Percentiles rank a stretch among this genome's conserved stretches.
phyloP scores from a whole-genome alignment of 164 flowering plant genomes.

The Umbellularia californica region DNA sequence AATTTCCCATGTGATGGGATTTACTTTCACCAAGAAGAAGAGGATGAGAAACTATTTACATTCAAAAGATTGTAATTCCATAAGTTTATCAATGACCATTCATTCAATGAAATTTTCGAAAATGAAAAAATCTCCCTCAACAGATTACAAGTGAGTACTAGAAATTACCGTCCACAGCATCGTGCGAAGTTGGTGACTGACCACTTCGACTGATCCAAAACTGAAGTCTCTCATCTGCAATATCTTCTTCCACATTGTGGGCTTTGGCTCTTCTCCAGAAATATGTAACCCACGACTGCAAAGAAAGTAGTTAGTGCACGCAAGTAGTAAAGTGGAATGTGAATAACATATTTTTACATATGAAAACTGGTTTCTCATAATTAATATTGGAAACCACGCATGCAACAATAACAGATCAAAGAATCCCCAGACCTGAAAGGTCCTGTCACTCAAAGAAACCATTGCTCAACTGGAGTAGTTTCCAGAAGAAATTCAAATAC shows the following conservation, averaged over 20 bases:
- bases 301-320: background rate
- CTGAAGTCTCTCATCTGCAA: conserved; percentile 86
- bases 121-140: background rate
- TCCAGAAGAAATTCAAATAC: background rate
- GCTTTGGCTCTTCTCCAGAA: conserved; percentile 94
- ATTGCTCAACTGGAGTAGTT: background rate
- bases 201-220: conserved; percentile 81
- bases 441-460: background rate
- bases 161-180: conserved; percentile 84
- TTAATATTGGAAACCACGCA: no score
- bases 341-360: no score
- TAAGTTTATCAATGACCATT: no score
- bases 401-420: no score
- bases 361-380: no score
- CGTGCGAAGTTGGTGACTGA: conserved; percentile 81
- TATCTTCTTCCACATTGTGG: conserved; percentile 83
- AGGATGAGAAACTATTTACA: no score
- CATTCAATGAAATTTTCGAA: background rate
- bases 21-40: no score
- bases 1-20: no score
- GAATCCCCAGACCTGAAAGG: background rate
- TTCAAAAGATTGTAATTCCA: no score
- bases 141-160: background rate
- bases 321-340: no score
- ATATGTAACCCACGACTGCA: conserved; percentile 92